phyloP scores from a whole-genome alignment of 2,329 filamentous ascomycete genomes.

The Ceratocystis lukuohia region DNA sequence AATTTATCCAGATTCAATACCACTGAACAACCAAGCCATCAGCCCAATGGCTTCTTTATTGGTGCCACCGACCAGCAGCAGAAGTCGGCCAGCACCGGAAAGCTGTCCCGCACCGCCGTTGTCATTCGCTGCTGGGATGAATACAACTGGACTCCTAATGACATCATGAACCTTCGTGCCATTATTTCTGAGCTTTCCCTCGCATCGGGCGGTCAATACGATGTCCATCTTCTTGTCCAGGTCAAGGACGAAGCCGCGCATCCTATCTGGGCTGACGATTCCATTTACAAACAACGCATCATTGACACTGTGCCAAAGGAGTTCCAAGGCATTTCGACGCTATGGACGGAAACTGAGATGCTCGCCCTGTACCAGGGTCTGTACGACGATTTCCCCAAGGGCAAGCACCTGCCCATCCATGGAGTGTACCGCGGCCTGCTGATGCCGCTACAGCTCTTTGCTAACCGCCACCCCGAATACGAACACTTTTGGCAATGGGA shows the following conservation, averaged over 20 bases:
- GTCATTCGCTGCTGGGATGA: constrained; percentile 74
- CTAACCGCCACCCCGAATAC: constrained; percentile 75
- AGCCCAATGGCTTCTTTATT: constrained; percentile 40
- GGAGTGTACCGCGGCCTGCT: constrained; percentile 85
- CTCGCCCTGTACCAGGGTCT: constrained; percentile 76
- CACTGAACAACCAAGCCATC: constrained; percentile 27
- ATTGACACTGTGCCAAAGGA: constrained; percentile 62
- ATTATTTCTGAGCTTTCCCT: constrained; percentile 72
- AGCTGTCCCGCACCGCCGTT: constrained; percentile 54
- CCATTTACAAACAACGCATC: constrained; percentile 53
- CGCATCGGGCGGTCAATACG: constrained; percentile 73
- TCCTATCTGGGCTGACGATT: constrained; percentile 65
- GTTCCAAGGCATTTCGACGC: constrained; percentile 73
- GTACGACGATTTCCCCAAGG: constrained; percentile 56
- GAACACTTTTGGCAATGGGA: constrained; percentile 94
- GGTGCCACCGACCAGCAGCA: constrained; percentile 27
- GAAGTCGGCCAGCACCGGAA: constrained; percentile 18
- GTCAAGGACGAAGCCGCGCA: constrained; percentile 62
- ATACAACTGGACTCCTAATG: constrained; percentile 65
- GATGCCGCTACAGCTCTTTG: constrained; percentile 92
- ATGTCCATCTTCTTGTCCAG: constrained; percentile 74
- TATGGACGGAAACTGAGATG: constrained; percentile 96
- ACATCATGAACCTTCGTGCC: constrained; percentile 67
- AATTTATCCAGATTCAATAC: constrained; percentile 57
- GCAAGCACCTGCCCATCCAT: constrained; percentile 62